Evolutionary conservation across 495 filamentous ascomycete genomes (phyloP).

Genomic region (Penicillium nucicola): DNA sequence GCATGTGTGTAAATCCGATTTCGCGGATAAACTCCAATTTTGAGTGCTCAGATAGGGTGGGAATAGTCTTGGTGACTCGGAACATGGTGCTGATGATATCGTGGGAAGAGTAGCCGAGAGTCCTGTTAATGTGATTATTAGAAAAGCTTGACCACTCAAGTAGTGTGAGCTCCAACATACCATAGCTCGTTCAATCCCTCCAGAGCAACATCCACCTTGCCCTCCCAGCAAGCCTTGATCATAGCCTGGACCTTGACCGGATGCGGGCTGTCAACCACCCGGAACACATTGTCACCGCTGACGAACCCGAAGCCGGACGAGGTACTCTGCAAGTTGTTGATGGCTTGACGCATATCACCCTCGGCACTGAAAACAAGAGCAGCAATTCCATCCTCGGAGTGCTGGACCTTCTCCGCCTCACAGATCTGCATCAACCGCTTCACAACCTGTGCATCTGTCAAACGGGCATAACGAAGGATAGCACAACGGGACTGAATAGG

Average conservation of each 20-base stretch:
- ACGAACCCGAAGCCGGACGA: constrained; percentile 96
- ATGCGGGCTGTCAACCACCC: constrained; percentile 94
- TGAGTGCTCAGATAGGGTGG: constrained; percentile 83
- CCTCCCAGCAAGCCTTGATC: constrained; percentile 94
- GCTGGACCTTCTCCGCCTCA: constrained; percentile 80
- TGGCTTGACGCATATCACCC: constrained; percentile 98
- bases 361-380: constrained; percentile 96
- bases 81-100: constrained; percentile 99
- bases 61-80: constrained; percentile 91
- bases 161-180: constrained; percentile 33
- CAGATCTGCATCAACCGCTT: constrained; percentile 88
- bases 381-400: constrained; percentile 90
- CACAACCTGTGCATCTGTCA: constrained; percentile 91
- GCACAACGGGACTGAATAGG: constrained; percentile 94
- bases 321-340: constrained; percentile 98
- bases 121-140: constrained; percentile 39
- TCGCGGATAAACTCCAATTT: constrained; percentile 96
- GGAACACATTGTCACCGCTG: constrained; percentile 96
- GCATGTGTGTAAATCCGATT: constrained; percentile 99
- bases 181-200: constrained; percentile 89
- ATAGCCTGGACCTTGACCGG: constrained; percentile 98
- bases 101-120: constrained; percentile 88
- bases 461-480: constrained; percentile 87
- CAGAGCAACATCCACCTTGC: constrained; percentile 81
- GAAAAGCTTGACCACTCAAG: not conserved